phyloP scores from a whole-genome alignment of 331 rosid genomes.

The Erythrophleum ivorense region DNA sequence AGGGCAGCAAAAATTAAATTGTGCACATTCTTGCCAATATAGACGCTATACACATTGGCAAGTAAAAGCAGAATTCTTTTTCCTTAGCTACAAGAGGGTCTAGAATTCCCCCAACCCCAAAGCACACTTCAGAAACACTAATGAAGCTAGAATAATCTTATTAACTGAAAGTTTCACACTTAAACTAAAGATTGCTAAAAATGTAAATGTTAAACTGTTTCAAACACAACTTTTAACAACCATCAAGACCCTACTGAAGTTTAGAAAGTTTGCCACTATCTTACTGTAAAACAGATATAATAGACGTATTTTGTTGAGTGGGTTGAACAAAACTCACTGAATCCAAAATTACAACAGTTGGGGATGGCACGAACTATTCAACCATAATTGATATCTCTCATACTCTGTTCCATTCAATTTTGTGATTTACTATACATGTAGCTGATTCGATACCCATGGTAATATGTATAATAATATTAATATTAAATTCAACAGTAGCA shows the following conservation, averaged over 20 bases:
- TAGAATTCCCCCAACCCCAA: not conserved
- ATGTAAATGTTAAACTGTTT: conserved; percentile 16
- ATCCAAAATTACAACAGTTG: not conserved
- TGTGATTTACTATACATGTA: conserved; percentile 26
- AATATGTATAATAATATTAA: not conserved
- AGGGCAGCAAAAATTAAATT: conserved; percentile 23
- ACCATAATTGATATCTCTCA: conserved; percentile 29
- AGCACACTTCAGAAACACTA: not conserved
- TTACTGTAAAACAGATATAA: conserved; percentile 1
- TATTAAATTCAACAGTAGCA: conserved; percentile 18
- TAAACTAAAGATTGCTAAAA: not conserved
- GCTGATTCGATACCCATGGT: conserved; percentile 7
- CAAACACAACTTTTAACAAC: conserved; percentile 9
- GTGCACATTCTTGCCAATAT: not conserved
- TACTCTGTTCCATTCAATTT: conserved; percentile 1
- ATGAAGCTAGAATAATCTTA: not conserved
- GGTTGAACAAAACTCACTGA: conserved; percentile 1
- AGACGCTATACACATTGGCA: conserved; percentile 13
- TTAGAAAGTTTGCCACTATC: conserved; percentile 14
- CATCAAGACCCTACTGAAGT: conserved; percentile 15
- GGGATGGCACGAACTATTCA: conserved; percentile 25
- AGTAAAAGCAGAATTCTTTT: conserved; percentile 14
- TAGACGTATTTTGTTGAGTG: not conserved
- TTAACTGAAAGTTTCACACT: conserved; percentile 18
- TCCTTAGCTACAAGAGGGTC: not conserved